Evolutionary conservation across 768 basidiomycete species (phyloP), one percentile per base, ranked within the genome.

Genomic region (Hypholoma sublateritium): DNA sequence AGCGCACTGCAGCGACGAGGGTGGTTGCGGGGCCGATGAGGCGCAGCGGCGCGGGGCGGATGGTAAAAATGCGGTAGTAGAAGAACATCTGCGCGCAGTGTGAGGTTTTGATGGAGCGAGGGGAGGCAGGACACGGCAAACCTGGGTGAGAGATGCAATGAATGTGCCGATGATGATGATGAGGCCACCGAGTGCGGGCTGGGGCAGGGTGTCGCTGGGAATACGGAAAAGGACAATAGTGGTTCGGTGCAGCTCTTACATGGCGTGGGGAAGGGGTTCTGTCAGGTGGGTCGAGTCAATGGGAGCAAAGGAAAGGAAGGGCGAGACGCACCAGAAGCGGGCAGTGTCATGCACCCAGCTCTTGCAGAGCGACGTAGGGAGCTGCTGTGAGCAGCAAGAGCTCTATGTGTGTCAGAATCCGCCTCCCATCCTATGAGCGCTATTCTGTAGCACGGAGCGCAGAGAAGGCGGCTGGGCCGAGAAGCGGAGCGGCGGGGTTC

Each of bases 131-230:
- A 6, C 17, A 13, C 9, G 12, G n/a, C 59, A 28, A 22, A 60
- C 59, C 46, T 60, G 59, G 4, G 49, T 45, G n/a, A 60, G 39
- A n/a, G 53, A 57, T 5, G 59, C 56, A 11, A 59, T 59, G 35
- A 56, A 35, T 6, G 54, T 54, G 14, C 59, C 59, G n/a, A 59
- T 14, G 5, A 59, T n/a, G n/a, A n/a, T 56, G n/a, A 48, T 47
- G 9, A 56, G 41, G 13, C 14, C 41, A 8, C 49, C 54, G n/a
- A 59, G 41, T 11, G 47, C 50, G 8, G 59, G 59, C 17, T 39
- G 44, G 14, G 36, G 43, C 6, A 22, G 11, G 3, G 13, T 17
- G 3, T 28, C 25, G 11, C 43, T n/a, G 4, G 53, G 37, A n/a
- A 37, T 44, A 8, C 48, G 49, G 24, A 46, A 37, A 16, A 37